Evolutionary conservation across 1,284 basidiomycete species (phyloP).

Genomic region (Phenoliferia sp.): DNA sequence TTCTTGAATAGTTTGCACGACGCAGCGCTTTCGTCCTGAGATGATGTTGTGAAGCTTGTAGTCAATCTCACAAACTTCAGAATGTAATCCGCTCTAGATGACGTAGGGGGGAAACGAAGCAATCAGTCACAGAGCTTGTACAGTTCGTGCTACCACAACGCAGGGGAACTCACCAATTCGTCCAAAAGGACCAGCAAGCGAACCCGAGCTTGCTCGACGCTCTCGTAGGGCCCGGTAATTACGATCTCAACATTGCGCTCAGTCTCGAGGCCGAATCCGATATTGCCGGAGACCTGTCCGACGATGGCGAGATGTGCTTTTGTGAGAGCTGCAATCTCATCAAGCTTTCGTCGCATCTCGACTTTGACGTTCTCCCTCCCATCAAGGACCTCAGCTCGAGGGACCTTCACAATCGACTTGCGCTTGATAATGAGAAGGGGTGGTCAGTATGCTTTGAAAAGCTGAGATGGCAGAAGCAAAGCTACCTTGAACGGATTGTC

Average conservation of each 20-base stretch:
- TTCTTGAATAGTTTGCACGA: constrained; percentile 89
- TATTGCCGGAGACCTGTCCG: constrained; percentile 39
- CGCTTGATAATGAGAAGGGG: constrained; percentile 44
- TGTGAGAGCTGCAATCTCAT: constrained; percentile 85
- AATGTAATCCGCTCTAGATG: constrained; percentile 73
- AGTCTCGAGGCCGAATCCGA: constrained; percentile 71
- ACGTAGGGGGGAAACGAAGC: too few relatives aligned
- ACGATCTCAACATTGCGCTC: constrained; percentile 89
- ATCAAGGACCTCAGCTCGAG: constrained; percentile 87
- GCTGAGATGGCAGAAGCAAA: constrained; percentile 17
- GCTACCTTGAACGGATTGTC: constrained; percentile 77
- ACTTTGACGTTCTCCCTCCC: constrained; percentile 77
- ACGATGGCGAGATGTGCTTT: constrained; percentile 79
- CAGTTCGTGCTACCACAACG: not conserved
- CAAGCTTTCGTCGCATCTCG: constrained; percentile 79
- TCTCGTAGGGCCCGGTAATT: constrained; percentile 76
- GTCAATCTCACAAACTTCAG: constrained; percentile 88
- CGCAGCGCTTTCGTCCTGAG: constrained; percentile 79
- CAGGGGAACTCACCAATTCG: constrained; percentile 64
- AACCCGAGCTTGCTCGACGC: constrained; percentile 85
- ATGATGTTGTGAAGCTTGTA: constrained; percentile 90
- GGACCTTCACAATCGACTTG: constrained; percentile 78
- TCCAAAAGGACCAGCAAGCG: constrained; percentile 89
- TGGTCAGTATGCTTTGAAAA: too few relatives aligned
- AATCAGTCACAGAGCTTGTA: constrained; percentile 1